Evolutionary conservation across 140 eudicot species (phyloP).

Genomic region (Eryngium alpinum): DNA sequence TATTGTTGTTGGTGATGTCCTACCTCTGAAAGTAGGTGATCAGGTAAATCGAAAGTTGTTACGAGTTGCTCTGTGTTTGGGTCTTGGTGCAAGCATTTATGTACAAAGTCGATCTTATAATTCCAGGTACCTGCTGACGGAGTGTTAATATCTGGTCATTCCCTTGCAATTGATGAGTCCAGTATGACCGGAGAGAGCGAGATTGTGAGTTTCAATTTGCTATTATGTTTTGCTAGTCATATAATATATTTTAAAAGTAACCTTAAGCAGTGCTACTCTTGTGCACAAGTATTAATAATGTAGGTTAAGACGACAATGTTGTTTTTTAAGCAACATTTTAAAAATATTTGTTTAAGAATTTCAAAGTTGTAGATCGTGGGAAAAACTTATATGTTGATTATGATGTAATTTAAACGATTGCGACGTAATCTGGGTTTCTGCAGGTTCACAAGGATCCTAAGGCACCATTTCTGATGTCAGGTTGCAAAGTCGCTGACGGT

Average conservation of each 20-base stretch:
- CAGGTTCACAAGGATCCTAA: constrained; percentile 69
- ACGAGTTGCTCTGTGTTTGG: not conserved
- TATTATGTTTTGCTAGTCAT: not conserved
- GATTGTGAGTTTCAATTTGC: constrained; percentile 43
- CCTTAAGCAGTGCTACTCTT: not conserved
- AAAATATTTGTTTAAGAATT: not conserved
- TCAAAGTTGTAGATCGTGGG: not conserved
- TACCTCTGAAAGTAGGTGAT: constrained; percentile 82
- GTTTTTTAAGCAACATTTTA: not conserved
- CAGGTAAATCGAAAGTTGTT: constrained; percentile 41
- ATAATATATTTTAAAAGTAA: not conserved
- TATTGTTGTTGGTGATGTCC: constrained; percentile 88
- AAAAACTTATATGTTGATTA: not conserved
- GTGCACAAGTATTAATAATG: not conserved
- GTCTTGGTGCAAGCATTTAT: not conserved
- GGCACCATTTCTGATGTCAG: constrained; percentile 85
- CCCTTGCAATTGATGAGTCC: constrained; percentile 86
- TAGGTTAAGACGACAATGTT: not conserved
- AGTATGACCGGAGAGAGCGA: constrained; percentile 98
- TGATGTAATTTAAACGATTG: too few relatives aligned
- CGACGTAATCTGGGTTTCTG: not conserved
- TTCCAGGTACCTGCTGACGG: constrained; percentile 95
- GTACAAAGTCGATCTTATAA: not conserved
- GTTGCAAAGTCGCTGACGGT: constrained; percentile 96
- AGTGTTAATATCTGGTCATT: constrained; percentile 67